Conservation (phyloP, 2,329 filamentous ascomycete species). For the Hypoxylon rubiginosum region DNA sequence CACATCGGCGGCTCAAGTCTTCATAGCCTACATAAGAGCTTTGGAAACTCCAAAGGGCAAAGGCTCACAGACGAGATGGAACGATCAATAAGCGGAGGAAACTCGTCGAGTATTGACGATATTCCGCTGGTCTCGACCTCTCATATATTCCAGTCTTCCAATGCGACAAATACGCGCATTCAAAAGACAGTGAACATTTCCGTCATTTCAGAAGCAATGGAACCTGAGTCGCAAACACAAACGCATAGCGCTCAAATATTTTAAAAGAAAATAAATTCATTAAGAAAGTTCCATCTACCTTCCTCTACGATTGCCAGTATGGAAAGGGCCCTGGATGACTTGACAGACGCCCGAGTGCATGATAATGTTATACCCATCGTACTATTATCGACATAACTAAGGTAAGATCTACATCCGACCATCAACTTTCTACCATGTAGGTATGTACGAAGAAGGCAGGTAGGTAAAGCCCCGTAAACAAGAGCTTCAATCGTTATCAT, state of each 20-base stretch:
- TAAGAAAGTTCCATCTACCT: constrained; percentile 1
- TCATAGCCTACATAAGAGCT: constrained; percentile 35
- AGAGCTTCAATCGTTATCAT: not conserved
- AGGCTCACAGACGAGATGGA: constrained; percentile 24
- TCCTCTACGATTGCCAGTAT: not conserved
- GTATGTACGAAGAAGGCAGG: too few species aligned
- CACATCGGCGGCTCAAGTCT: constrained; percentile 25
- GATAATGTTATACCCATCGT: too few species aligned
- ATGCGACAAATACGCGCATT: constrained; percentile 6
- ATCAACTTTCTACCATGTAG: not conserved
- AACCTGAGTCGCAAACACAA: constrained; percentile 8
- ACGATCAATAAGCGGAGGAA: constrained; percentile 26
- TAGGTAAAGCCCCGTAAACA: too few species aligned
- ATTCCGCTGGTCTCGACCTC: constrained; percentile 34
- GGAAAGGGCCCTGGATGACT: too few species aligned
- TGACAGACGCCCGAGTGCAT: too few species aligned
- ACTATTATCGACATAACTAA: too few species aligned
- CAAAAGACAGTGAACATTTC: constrained; percentile 35
- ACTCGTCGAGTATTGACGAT: constrained; percentile 34
- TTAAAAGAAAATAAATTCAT: constrained; percentile 10
- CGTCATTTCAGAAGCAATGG: constrained; percentile 21
- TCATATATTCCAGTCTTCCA: constrained; percentile 1
- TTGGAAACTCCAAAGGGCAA: constrained; percentile 19
- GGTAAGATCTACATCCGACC: not conserved
- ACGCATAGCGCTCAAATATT: constrained; percentile 16